Evolutionary conservation across 345 rosid species (phyloP).

Genomic region (Raphanus raphanistrum): DNA sequence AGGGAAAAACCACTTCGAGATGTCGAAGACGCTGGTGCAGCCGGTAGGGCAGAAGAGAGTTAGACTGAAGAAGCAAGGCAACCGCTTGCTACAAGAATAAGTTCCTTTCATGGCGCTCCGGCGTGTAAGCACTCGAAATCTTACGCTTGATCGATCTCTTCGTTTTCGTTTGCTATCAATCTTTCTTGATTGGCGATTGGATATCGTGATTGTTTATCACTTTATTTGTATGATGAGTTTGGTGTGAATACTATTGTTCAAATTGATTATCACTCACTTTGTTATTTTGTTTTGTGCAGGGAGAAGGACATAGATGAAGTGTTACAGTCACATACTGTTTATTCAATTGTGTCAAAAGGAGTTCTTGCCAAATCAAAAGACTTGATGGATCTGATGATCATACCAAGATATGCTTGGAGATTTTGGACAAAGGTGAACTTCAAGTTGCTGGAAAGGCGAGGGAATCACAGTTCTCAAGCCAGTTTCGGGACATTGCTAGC

Average conservation of each 20-base stretch:
- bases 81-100: slow-evolving; percentile 94
- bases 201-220: background rate
- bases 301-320: slow-evolving; percentile 98
- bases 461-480: slow-evolving; percentile 85
- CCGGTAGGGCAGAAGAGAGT: slow-evolving; percentile 94
- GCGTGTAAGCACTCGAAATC: slow-evolving; percentile 64
- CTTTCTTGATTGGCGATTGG: background rate
- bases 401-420: slow-evolving; percentile 77
- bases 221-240: background rate
- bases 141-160: background rate
- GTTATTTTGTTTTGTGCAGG: slow-evolving; percentile 44
- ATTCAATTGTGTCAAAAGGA: slow-evolving; percentile 88
- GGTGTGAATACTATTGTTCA: too few species aligned
- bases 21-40: slow-evolving; percentile 83
- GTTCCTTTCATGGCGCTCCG: slow-evolving; percentile 98
- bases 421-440: slow-evolving; percentile 95
- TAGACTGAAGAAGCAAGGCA: slow-evolving; percentile 80
- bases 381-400: slow-evolving; percentile 80
- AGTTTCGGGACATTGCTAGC: slow-evolving; percentile 94
- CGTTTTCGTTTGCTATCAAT: background rate
- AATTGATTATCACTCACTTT: too few species aligned
- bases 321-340: slow-evolving; percentile 90
- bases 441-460: slow-evolving; percentile 98
- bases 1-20: slow-evolving; percentile 15
- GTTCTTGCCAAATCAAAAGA: slow-evolving; percentile 87